These are phyloP conservation scores for Hymenoscyphus occultus DNA, from an alignment of 2,329 filamentous ascomycete species.

Conservation along the genomic window DNA sequence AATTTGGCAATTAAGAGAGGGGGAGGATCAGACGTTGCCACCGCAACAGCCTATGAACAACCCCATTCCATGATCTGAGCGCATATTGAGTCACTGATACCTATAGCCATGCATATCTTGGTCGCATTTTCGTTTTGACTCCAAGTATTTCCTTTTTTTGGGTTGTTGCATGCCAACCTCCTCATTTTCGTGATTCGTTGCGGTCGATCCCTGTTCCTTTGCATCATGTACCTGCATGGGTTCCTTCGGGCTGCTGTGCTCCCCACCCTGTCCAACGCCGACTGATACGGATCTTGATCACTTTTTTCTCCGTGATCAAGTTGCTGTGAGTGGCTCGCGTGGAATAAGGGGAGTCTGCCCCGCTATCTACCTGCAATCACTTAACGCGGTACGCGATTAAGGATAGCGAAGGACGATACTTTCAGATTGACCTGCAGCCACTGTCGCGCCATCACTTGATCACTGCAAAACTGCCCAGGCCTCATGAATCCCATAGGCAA, in stretches of 20 bases:
- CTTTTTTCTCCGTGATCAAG: background rate
- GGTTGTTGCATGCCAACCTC: slow-evolving; percentile 10
- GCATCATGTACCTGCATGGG: slow-evolving; percentile 16
- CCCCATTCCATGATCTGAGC: background rate
- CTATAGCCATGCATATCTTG: slow-evolving; percentile 18
- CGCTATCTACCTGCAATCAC: slow-evolving; percentile 23
- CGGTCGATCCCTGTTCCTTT: background rate
- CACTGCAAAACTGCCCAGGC: slow-evolving; percentile 5
- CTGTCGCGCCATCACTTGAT: slow-evolving; percentile 12
- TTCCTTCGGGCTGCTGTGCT: slow-evolving; percentile 4
- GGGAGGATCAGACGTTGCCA: slow-evolving; percentile 11
- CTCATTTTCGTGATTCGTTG: slow-evolving; percentile 10
- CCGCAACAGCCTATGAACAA: slow-evolving; percentile 18
- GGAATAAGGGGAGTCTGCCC: background rate
- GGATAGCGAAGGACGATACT: background rate
- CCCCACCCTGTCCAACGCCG: background rate
- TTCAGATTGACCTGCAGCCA: slow-evolving; percentile 23
- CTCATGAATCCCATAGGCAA: slow-evolving; percentile 6
- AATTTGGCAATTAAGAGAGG: slow-evolving; percentile 2
- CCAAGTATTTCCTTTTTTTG: slow-evolving; percentile 8
- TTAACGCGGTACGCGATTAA: slow-evolving; percentile 27
- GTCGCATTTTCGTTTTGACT: slow-evolving; percentile 12
- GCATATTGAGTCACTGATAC: slow-evolving; percentile 20
- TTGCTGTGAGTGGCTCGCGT: slow-evolving; percentile 12
- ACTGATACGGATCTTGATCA: background rate